Evolutionary conservation across 768 basidiomycete species (phyloP).

Genomic region (Suillus discolor): DNA sequence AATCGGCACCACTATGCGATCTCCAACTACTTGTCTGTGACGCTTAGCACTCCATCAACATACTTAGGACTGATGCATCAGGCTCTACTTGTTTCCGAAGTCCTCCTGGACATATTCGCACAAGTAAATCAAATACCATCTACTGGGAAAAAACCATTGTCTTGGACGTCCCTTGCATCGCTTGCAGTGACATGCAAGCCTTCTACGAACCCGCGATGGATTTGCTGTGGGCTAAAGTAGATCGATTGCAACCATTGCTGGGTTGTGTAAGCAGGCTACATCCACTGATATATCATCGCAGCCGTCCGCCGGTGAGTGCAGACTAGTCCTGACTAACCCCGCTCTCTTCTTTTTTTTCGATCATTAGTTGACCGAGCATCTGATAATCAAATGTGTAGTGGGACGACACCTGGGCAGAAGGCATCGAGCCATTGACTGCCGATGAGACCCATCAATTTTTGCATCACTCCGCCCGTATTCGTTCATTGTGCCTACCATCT

Average conservation of each 20-base stretch:
- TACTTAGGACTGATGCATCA: background rate
- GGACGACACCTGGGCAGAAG: background rate
- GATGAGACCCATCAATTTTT: background rate
- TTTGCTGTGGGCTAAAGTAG: background rate
- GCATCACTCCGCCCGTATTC: background rate
- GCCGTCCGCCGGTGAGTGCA: background rate
- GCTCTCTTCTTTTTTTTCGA: background rate
- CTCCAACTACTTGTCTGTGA: background rate
- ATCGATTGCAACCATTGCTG: background rate
- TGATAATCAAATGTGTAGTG: background rate
- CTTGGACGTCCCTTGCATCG: background rate
- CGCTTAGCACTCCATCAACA: background rate
- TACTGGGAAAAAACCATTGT: background rate
- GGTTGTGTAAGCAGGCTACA: background rate
- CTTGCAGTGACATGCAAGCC: background rate
- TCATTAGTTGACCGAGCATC: background rate
- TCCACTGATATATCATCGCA: background rate
- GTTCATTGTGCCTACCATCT: background rate
- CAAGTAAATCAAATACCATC: background rate
- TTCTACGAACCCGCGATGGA: background rate
- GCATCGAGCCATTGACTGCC: background rate
- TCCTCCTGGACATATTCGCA: background rate
- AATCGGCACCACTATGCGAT: background rate
- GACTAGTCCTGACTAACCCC: background rate
- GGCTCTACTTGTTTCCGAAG: background rate